A percentile compares a stretch with the other conserved stretches of the same genome.
These are phyloP conservation scores for Xylariaceae sp. DNA, from an alignment of 2,329 filamentous ascomycete species.

Conservation along the genomic window DNA sequence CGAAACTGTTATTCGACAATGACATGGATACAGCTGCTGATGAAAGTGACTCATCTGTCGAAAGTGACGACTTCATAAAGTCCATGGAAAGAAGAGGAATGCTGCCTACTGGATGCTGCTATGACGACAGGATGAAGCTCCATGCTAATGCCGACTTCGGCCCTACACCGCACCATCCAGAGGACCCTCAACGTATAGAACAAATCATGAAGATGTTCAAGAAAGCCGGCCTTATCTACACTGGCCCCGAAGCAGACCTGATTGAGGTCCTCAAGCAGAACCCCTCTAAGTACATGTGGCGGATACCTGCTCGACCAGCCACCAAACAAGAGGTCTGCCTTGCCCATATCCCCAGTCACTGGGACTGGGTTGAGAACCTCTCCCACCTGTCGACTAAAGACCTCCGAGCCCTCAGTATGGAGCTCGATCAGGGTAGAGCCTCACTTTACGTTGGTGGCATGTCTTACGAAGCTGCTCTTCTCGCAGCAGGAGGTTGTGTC, in stretches of 20 bases:
- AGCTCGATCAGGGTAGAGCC: slow-evolving; percentile 61
- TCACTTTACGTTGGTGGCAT: slow-evolving; percentile 81
- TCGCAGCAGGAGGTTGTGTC: slow-evolving; percentile 90
- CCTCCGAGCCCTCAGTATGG: slow-evolving; percentile 62
- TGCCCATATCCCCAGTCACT: slow-evolving; percentile 75
- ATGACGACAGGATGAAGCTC: slow-evolving; percentile 93
- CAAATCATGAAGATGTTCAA: slow-evolving; percentile 90
- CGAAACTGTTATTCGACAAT: slow-evolving; percentile 26
- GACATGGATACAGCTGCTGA: slow-evolving; percentile 33
- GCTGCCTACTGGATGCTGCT: slow-evolving; percentile 74
- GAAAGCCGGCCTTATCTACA: slow-evolving; percentile 71
- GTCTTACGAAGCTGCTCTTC: slow-evolving; percentile 73
- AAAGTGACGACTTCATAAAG: slow-evolving; percentile 36
- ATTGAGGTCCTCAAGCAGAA: slow-evolving; percentile 47
- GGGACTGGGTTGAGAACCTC: slow-evolving; percentile 66
- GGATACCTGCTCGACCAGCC: slow-evolving; percentile 75
- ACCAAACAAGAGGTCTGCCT: slow-evolving; percentile 74
- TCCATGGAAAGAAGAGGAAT: slow-evolving; percentile 43
- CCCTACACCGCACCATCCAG: slow-evolving; percentile 77
- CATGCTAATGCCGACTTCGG: slow-evolving; percentile 81
- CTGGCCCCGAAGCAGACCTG: slow-evolving; percentile 53
- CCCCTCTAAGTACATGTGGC: slow-evolving; percentile 63
- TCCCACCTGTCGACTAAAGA: slow-evolving; percentile 55
- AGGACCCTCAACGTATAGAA: slow-evolving; percentile 88
- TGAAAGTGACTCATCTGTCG: slow-evolving; percentile 26